Conservation (phyloP, 2,329 filamentous ascomycete species). For the Penicillium sclerotigenum region DNA sequence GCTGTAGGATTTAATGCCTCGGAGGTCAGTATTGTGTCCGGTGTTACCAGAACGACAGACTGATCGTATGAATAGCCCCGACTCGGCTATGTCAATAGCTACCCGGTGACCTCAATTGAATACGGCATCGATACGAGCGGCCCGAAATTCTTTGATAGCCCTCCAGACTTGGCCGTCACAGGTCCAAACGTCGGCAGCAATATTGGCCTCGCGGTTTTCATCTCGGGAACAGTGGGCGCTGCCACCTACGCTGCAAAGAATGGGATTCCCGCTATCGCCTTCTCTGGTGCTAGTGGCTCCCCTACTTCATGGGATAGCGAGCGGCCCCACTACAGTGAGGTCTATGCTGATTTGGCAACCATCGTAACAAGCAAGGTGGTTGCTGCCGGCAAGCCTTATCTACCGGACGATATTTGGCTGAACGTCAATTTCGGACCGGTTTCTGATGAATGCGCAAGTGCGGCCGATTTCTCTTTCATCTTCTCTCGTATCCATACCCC, state of each 20-base stretch:
- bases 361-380: constrained; percentile 57
- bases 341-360: constrained; percentile 64
- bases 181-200: constrained; percentile 63
- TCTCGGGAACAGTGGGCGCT: constrained; percentile 68
- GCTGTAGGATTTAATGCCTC: constrained; percentile 57
- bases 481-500: constrained; percentile 58
- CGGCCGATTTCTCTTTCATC: constrained; percentile 60
- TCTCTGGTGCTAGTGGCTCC: constrained; percentile 55
- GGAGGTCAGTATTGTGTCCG: constrained; percentile 24
- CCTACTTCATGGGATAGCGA: constrained; percentile 53
- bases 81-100: constrained; percentile 71
- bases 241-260: constrained; percentile 56
- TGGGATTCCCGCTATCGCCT: constrained; percentile 65
- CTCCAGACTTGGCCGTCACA: constrained; percentile 62
- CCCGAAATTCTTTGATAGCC: constrained; percentile 52
- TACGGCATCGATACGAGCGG: constrained; percentile 60
- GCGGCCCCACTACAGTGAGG: constrained; percentile 49
- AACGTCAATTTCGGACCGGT: constrained; percentile 67
- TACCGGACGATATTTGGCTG: constrained; percentile 59
- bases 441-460: constrained; percentile 49
- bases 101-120: constrained; percentile 62
- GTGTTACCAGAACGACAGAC: background rate
- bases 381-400: constrained; percentile 58
- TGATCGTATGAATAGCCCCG: constrained; percentile 37
- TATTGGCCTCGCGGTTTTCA: constrained; percentile 53